Conservation (phyloP, 1,139 yeast genomes). For the Taiozyma sp. region DNA sequence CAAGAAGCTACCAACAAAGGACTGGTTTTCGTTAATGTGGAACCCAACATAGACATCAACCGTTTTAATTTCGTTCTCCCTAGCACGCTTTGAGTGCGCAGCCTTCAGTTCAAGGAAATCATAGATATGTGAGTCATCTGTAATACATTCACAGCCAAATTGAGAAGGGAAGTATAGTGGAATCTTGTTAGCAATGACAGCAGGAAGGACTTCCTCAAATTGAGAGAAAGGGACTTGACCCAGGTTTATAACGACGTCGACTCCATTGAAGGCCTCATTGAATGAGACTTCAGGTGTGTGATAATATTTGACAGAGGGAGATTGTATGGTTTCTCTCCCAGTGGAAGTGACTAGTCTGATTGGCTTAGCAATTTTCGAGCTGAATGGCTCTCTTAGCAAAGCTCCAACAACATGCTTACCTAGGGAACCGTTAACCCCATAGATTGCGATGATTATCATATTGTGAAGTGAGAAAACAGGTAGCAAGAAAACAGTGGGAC, state of each 20-base stretch:
- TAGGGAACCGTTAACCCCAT: conserved; percentile 50
- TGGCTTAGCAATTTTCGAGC: conserved; percentile 42
- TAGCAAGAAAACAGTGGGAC: not conserved
- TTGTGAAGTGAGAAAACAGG: conserved; percentile 3
- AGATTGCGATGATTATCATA: conserved; percentile 38
- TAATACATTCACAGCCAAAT: conserved; percentile 45
- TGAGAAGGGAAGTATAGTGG: conserved; percentile 60
- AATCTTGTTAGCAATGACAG: conserved; percentile 39
- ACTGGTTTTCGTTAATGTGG: conserved; percentile 28
- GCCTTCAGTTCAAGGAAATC: conserved; percentile 36
- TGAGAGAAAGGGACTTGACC: conserved; percentile 28
- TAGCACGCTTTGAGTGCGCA: conserved; percentile 36
- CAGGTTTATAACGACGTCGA: conserved; percentile 48
- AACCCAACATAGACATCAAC: conserved; percentile 43
- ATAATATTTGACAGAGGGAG: conserved; percentile 39
- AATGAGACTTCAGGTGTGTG: conserved; percentile 31
- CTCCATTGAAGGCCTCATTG: conserved; percentile 37
- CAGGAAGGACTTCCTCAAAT: conserved; percentile 28
- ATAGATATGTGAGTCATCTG: conserved; percentile 27
- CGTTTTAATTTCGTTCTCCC: conserved; percentile 45
- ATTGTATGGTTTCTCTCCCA: conserved; percentile 30
- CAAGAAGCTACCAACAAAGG: conserved; percentile 24
- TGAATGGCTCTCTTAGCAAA: conserved; percentile 39
- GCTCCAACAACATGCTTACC: conserved; percentile 46
- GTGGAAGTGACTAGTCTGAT: conserved; percentile 48